A percentile compares a stretch with the other conserved stretches of the same genome.
Evolutionary conservation across 495 filamentous ascomycete species (phyloP).

Genomic region (Neurospora discreta): DNA sequence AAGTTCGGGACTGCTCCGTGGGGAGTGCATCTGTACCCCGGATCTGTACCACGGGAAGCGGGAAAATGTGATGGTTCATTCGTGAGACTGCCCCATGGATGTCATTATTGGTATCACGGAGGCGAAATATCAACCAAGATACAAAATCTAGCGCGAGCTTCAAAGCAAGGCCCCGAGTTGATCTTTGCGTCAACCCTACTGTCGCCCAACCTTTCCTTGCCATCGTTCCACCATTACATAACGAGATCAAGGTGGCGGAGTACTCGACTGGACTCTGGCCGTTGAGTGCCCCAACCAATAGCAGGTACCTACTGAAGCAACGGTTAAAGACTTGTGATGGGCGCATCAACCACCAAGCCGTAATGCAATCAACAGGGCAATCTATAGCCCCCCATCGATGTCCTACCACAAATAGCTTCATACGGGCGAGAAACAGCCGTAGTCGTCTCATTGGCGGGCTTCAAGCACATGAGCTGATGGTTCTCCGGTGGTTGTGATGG

Average conservation of each 20-base stretch:
- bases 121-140: not conserved
- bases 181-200: not conserved
- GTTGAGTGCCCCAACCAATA: not conserved
- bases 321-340: not conserved
- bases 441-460: slow-evolving; percentile 7
- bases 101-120: not conserved
- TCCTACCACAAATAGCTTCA: not conserved
- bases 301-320: not conserved
- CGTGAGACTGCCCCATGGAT: not conserved
- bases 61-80: not conserved
- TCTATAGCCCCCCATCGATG: slow-evolving; percentile 10
- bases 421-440: not conserved
- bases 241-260: not conserved
- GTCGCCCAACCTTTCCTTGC: not conserved
- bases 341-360: not conserved
- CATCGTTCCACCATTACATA: not conserved
- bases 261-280: not conserved
- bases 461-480: not conserved
- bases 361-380: slow-evolving; percentile 8
- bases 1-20: not conserved
- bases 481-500: slow-evolving; percentile 13
- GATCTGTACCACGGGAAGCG: too few relatives aligned
- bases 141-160: not conserved
- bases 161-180: not conserved
- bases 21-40: not conserved